Evolutionary conservation across 305 asterid genomes (phyloP), one percentile per base, ranked within the genome.

Genomic region (Stenogyne calaminthoides): DNA sequence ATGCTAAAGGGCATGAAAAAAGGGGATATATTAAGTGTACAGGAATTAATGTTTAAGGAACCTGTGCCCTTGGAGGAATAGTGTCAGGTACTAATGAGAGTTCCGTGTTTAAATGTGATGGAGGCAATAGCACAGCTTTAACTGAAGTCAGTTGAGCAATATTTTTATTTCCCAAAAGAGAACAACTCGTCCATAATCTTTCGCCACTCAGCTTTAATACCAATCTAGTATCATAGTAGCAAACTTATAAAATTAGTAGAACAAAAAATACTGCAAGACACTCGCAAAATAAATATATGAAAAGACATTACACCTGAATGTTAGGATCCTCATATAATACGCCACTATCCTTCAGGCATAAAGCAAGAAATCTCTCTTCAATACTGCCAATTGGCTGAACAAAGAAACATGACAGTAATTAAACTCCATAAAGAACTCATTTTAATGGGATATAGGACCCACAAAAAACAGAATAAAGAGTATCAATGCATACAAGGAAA

Each of bases 51-150:
- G 59, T 62, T 76, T n/a, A 71, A 42, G 69, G 55, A 44, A 93
- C 98, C 97, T 93, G 98, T 32, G 98, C 98, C 81, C 98, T 84
- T 15, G 98, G 98, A 34, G 98, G 98, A 81, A 93, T 93, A 71
- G 91, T 89, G 39, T 93, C 98, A 1, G 98, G 98, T 63, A 93
- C 97, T 79, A 87, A 82, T 29, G 98, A 93, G 61, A 89, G 88
- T 78, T 93, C 98, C 72, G 79, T 69, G 78, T 82, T 91, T 80
- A 93, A 75, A 86, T 93, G 92, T 51, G 90, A 84, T 62, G 98
- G 98, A 65, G 97, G 83, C 84, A 91, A 76, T 77, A 93, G 69
- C 72, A 85, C 62, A 58, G 97, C 96, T 80, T 82, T 86, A 68
- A 93, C 98, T 36, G 98, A 93, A 73, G 70, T 75, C 22, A 93